These are phyloP conservation scores for Spergularia marina DNA, from an alignment of 148 eudicot species.

Conservation along the genomic window DNA sequence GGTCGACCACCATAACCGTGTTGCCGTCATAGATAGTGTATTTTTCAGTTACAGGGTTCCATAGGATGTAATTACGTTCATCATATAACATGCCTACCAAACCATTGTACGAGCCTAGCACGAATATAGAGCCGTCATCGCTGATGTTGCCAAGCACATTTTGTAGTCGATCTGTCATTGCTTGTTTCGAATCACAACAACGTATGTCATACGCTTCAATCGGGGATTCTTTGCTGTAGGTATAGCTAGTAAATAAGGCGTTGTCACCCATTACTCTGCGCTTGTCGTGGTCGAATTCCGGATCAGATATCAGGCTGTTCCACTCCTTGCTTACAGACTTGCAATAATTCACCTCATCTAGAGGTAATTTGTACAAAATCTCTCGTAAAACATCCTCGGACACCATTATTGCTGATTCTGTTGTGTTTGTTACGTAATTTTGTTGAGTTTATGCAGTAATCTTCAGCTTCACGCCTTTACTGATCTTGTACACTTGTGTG, in stretches of 20 bases:
- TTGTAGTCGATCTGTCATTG: background rate
- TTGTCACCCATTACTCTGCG: slow-evolving; percentile 4
- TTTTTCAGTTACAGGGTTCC: slow-evolving; percentile 9
- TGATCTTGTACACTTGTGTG: too few species aligned
- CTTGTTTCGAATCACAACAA: background rate
- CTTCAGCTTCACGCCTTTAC: too few species aligned
- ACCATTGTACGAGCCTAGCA: slow-evolving; percentile 11
- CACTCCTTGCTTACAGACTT: slow-evolving; percentile 1
- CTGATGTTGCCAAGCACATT: too few species aligned
- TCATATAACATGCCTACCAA: background rate
- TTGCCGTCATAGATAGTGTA: background rate
- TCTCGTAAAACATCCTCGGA: background rate
- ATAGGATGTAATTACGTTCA: background rate
- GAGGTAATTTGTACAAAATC: background rate
- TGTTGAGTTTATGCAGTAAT: too few species aligned
- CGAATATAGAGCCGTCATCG: background rate
- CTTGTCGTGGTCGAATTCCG: background rate
- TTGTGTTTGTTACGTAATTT: too few species aligned
- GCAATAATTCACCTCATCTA: background rate
- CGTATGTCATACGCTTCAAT: background rate
- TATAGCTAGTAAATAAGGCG: background rate
- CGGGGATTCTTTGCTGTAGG: background rate
- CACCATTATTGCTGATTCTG: too few species aligned
- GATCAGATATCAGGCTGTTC: background rate
- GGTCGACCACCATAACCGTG: background rate